These are phyloP conservation scores for Leccinum olivaceopallidum DNA, from an alignment of 768 basidiomycete species.

Conservation along the genomic window DNA sequence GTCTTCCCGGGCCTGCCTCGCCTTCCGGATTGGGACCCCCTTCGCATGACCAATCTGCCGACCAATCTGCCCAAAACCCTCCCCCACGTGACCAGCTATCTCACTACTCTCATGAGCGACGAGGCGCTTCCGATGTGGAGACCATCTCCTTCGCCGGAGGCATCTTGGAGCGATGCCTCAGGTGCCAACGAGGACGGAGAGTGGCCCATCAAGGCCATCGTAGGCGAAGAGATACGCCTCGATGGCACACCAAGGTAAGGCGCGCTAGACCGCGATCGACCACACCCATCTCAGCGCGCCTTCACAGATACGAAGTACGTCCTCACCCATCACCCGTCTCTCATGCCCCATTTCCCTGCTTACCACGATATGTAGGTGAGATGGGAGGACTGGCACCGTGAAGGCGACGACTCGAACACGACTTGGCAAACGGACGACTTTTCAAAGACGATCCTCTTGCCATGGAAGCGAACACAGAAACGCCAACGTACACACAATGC, in stretches of 20 bases:
- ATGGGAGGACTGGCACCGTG: slow-evolving; percentile 54
- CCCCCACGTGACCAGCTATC: slow-evolving; percentile 15
- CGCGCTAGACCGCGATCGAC: not conserved
- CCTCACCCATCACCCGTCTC: not conserved
- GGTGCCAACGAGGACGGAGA: slow-evolving; percentile 33
- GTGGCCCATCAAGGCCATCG: slow-evolving; percentile 31
- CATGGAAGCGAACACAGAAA: slow-evolving; percentile 38
- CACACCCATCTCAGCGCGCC: slow-evolving; percentile 4
- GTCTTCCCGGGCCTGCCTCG: too few relatives aligned
- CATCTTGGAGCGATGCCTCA: slow-evolving; percentile 34
- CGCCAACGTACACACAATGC: slow-evolving; percentile 33
- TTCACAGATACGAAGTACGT: slow-evolving; percentile 34
- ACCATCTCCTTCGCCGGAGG: slow-evolving; percentile 31
- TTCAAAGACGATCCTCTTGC: slow-evolving; percentile 21
- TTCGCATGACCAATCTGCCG: too few relatives aligned
- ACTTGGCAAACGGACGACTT: slow-evolving; percentile 46
- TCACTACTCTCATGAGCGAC: not conserved
- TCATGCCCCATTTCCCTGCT: not conserved
- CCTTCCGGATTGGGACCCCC: too few relatives aligned
- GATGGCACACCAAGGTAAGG: slow-evolving; percentile 31
- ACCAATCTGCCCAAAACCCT: too few relatives aligned
- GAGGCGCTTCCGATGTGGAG: slow-evolving; percentile 22
- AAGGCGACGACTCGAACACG: slow-evolving; percentile 52
- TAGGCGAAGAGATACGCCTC: slow-evolving; percentile 33
- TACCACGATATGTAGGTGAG: slow-evolving; percentile 39